Conservation (phyloP, 1,284 basidiomycete genomes). For the Cryptococcus amylolentus region DNA sequence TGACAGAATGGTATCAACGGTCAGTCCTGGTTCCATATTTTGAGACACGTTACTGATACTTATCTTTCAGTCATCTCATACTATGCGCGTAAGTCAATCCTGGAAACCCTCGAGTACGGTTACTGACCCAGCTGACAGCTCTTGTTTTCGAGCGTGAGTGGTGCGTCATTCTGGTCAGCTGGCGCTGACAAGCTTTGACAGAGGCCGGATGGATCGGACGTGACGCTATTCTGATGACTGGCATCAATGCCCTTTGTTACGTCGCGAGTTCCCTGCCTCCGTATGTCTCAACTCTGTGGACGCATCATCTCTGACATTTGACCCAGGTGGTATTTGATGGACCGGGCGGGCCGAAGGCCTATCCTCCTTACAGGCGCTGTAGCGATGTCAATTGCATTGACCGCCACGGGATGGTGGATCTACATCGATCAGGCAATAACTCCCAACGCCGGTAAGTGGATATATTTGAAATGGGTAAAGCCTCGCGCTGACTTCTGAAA, state of each 20-base stretch:
- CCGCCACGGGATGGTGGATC: constrained; percentile 58
- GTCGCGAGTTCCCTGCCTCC: constrained; percentile 75
- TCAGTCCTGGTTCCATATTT: constrained; percentile 39
- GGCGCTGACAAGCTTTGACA: constrained; percentile 49
- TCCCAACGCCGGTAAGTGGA: constrained; percentile 61
- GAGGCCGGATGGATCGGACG: constrained; percentile 97
- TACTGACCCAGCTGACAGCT: constrained; percentile 16
- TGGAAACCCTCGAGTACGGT: constrained; percentile 6
- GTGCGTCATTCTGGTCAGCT: not conserved
- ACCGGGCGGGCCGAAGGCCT: constrained; percentile 81
- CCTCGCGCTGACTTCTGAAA: constrained; percentile 11
- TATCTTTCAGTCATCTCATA: constrained; percentile 86
- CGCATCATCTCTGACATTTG: constrained; percentile 6
- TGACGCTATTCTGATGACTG: constrained; percentile 94
- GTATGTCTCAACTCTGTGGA: constrained; percentile 50
- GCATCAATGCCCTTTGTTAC: constrained; percentile 88
- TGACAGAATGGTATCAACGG: constrained; percentile 82
- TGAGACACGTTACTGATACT: not conserved
- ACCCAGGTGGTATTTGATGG: constrained; percentile 83
- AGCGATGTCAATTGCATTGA: constrained; percentile 47
- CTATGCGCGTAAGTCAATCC: constrained; percentile 67
- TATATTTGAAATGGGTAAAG: not conserved
- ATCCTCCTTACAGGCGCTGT: constrained; percentile 92
- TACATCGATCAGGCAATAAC: constrained; percentile 82
- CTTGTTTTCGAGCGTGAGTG: constrained; percentile 69